Evolutionary conservation across 1,284 basidiomycete species (phyloP).

Genomic region (Puccinia polysora): DNA sequence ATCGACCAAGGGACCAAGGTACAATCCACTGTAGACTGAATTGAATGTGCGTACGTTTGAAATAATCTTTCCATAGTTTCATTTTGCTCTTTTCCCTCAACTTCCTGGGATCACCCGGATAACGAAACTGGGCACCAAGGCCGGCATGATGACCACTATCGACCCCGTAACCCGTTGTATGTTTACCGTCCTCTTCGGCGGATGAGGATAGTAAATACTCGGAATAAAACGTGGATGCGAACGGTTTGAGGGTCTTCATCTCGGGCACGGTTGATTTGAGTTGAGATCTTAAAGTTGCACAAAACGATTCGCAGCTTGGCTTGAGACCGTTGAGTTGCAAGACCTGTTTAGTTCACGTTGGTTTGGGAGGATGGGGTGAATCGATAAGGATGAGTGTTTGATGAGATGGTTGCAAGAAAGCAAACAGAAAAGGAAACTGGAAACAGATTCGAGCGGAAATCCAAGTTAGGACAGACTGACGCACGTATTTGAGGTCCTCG

Average conservation of each 20-base stretch:
- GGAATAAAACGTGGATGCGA: slow-evolving; percentile 88
- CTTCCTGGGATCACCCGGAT: slow-evolving; percentile 55
- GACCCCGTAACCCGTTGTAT: slow-evolving; percentile 31
- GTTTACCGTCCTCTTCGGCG: slow-evolving; percentile 54
- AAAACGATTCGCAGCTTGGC: slow-evolving; percentile 91
- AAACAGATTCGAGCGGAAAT: too few relatives aligned
- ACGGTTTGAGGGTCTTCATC: slow-evolving; percentile 90
- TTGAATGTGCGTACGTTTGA: slow-evolving; percentile 61
- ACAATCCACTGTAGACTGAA: slow-evolving; percentile 11
- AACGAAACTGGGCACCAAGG: slow-evolving; percentile 55
- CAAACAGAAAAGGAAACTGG: too few relatives aligned
- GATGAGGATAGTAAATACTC: slow-evolving; percentile 66
- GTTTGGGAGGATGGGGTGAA: too few relatives aligned
- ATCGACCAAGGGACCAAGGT: too few relatives aligned
- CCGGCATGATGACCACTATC: slow-evolving; percentile 66
- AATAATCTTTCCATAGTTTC: slow-evolving; percentile 90
- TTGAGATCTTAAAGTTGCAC: slow-evolving; percentile 77
- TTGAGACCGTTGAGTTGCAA: slow-evolving; percentile 93
- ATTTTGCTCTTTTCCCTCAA: slow-evolving; percentile 93
- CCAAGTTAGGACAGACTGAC: slow-evolving; percentile 55
- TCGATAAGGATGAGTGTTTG: too few relatives aligned
- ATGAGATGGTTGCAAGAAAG: too few relatives aligned
- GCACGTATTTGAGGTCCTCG: slow-evolving; percentile 76
- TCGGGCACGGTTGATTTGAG: slow-evolving; percentile 78
- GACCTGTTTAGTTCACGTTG: slow-evolving; percentile 60